Evolutionary conservation across 805 yeast genomes (phyloP).

Genomic region (Hanseniaspora clermontiae): DNA sequence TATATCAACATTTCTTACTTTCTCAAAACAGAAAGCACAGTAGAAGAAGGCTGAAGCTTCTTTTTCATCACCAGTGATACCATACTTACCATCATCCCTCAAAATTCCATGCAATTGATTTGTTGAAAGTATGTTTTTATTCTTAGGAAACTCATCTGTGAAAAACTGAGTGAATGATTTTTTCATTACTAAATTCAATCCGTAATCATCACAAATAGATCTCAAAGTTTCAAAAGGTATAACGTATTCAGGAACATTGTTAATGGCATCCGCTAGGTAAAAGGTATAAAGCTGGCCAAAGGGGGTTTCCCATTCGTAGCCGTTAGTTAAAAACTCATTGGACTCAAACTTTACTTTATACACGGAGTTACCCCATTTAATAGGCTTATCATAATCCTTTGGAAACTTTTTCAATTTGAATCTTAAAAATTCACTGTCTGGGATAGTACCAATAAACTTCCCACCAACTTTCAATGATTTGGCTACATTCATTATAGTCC

Average conservation of each 20-base stretch:
- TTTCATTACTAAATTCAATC: conserved; percentile 55
- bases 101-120: conserved; percentile 55
- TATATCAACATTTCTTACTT: conserved; percentile 29
- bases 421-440: conserved; percentile 73
- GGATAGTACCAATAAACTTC: conserved; percentile 82
- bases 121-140: conserved; percentile 46
- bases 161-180: conserved; percentile 74
- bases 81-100: conserved; percentile 67
- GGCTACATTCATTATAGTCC: conserved; percentile 61
- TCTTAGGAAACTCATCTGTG: conserved; percentile 61
- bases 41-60: conserved; percentile 83
- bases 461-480: conserved; percentile 73
- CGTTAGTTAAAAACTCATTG: conserved; percentile 48
- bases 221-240: conserved; percentile 87
- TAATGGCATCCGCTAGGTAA: conserved; percentile 82
- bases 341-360: conserved; percentile 73
- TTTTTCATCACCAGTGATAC: conserved; percentile 78
- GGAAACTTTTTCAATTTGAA: conserved; percentile 46
- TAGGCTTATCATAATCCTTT: conserved; percentile 35
- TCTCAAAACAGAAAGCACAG: conserved; percentile 70
- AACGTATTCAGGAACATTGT: conserved; percentile 90
- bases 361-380: conserved; percentile 70
- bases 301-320: conserved; percentile 59
- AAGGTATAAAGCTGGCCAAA: conserved; percentile 77
- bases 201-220: conserved; percentile 71